Evolutionary conservation across 2,329 filamentous ascomycete genomes (phyloP).

Genomic region (Tolypocladium amazonense): DNA sequence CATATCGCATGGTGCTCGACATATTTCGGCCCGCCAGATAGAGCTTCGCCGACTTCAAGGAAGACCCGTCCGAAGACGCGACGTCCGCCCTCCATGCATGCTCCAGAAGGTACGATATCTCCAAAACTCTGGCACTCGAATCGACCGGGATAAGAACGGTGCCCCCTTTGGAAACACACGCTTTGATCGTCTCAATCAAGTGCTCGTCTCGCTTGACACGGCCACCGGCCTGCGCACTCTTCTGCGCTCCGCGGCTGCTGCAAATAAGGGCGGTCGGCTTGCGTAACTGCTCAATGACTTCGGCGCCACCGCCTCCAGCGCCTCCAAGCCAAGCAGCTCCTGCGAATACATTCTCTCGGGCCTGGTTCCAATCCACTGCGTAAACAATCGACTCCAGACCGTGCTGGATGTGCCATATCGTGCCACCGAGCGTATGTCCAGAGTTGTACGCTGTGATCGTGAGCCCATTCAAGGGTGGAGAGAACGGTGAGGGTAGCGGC

Average conservation of each 20-base stretch:
- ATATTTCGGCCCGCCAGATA: slow-evolving; percentile 82
- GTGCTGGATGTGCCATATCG: slow-evolving; percentile 98
- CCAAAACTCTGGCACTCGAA: slow-evolving; percentile 86
- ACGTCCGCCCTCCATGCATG: slow-evolving; percentile 73
- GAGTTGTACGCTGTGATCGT: slow-evolving; percentile 96
- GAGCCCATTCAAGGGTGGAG: slow-evolving; percentile 78
- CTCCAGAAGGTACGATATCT: slow-evolving; percentile 85
- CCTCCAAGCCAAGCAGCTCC: slow-evolving; percentile 91
- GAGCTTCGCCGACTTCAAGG: slow-evolving; percentile 46
- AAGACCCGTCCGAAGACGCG: slow-evolving; percentile 36
- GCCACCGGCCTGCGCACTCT: slow-evolving; percentile 58
- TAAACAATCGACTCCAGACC: slow-evolving; percentile 95
- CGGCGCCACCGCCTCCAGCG: slow-evolving; percentile 66
- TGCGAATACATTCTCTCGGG: slow-evolving; percentile 87
- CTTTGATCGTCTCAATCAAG: slow-evolving; percentile 70
- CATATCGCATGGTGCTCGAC: slow-evolving; percentile 80
- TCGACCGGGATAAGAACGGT: slow-evolving; percentile 91
- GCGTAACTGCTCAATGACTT: slow-evolving; percentile 86
- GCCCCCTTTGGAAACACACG: slow-evolving; percentile 70
- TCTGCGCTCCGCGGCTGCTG: slow-evolving; percentile 71
- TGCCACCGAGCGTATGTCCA: slow-evolving; percentile 89
- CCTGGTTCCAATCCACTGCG: slow-evolving; percentile 96
- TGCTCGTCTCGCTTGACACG: slow-evolving; percentile 76
- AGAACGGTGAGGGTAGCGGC: slow-evolving; percentile 76
- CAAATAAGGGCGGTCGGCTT: slow-evolving; percentile 92